phyloP scores from a whole-genome alignment of 176 grass and related monocot genomes.

The Oryza glumipatula region DNA sequence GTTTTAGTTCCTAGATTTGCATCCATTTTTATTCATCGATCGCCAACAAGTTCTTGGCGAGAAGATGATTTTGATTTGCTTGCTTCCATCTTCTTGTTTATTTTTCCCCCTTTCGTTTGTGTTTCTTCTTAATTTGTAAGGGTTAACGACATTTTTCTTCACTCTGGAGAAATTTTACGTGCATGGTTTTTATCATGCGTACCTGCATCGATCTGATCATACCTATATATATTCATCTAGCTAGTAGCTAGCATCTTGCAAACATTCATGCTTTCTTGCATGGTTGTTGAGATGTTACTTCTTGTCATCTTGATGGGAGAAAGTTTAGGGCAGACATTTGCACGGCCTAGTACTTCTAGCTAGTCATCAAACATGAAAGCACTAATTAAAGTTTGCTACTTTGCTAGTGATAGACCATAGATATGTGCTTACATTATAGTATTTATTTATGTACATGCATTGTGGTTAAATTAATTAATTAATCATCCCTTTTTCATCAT shows the following conservation, averaged over 20 bases:
- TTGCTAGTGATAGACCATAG: background rate
- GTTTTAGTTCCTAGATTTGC: constrained; percentile 46
- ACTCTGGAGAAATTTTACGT: constrained; percentile 39
- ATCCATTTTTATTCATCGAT: constrained; percentile 47
- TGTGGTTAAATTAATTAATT: background rate
- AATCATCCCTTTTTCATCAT: background rate
- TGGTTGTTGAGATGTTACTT: constrained; percentile 56
- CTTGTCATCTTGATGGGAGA: constrained; percentile 28
- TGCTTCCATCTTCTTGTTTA: constrained; percentile 8
- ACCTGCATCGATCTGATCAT: background rate
- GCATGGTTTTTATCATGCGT: constrained; percentile 43
- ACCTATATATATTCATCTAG: constrained; percentile 4
- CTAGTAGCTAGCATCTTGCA: constrained; percentile 29
- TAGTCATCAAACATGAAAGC: constrained; percentile 26
- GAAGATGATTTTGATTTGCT: constrained; percentile 43
- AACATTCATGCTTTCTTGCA: constrained; percentile 31
- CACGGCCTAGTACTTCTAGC: constrained; percentile 44
- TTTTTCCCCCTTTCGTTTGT: background rate
- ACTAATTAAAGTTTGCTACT: constrained; percentile 7
- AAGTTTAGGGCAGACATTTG: constrained; percentile 51
- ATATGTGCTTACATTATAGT: too few species aligned
- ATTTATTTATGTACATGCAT: background rate
- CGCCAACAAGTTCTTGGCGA: constrained; percentile 52
- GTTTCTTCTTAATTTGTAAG: constrained; percentile 46
- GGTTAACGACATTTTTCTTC: constrained; percentile 31